Conservation (phyloP, 371 early-diverging fungal species). For the Amoeboaphelidium protococcarum region DNA sequence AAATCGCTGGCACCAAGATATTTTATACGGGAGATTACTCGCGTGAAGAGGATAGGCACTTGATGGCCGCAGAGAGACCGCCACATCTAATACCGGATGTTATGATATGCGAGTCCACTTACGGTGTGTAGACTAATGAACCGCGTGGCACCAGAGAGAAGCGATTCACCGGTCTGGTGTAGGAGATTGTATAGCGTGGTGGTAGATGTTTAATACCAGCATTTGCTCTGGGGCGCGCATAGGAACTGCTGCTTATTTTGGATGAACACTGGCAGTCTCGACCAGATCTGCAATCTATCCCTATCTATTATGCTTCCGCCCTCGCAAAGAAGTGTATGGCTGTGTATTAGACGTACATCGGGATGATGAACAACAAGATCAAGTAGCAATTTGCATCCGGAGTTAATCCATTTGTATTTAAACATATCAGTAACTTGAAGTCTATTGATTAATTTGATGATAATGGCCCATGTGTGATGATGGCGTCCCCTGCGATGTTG, state of each 20-base stretch:
- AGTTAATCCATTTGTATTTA: slow-evolving; percentile 94
- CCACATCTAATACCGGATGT: slow-evolving; percentile 57
- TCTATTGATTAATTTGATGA: slow-evolving; percentile 89
- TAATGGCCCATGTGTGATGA: slow-evolving; percentile 96
- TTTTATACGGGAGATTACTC: slow-evolving; percentile 99
- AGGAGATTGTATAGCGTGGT: slow-evolving; percentile 79
- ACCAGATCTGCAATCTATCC: slow-evolving; percentile 77
- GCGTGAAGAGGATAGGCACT: slow-evolving; percentile 97
- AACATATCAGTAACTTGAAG: slow-evolving; percentile 81
- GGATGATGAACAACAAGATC: slow-evolving; percentile 98
- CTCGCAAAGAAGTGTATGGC: slow-evolving; percentile 96
- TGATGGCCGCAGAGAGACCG: slow-evolving; percentile 95
- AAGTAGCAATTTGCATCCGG: slow-evolving; percentile 68
- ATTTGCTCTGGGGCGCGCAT: slow-evolving; percentile 97
- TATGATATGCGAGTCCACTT: slow-evolving; percentile 94
- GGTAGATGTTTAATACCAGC: slow-evolving; percentile 97
- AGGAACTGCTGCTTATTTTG: slow-evolving; percentile 93
- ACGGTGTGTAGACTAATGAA: slow-evolving; percentile 94
- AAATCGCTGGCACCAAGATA: slow-evolving; percentile 83
- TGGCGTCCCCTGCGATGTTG: slow-evolving; percentile 99
- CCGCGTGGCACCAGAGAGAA: slow-evolving; percentile 87
- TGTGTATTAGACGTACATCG: slow-evolving; percentile 96
- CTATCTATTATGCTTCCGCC: slow-evolving; percentile 94
- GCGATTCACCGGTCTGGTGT: slow-evolving; percentile 65
- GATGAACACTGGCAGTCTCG: slow-evolving; percentile 98